Conservation (phyloP, 768 basidiomycete species). For the Lactifluus pinguis region DNA sequence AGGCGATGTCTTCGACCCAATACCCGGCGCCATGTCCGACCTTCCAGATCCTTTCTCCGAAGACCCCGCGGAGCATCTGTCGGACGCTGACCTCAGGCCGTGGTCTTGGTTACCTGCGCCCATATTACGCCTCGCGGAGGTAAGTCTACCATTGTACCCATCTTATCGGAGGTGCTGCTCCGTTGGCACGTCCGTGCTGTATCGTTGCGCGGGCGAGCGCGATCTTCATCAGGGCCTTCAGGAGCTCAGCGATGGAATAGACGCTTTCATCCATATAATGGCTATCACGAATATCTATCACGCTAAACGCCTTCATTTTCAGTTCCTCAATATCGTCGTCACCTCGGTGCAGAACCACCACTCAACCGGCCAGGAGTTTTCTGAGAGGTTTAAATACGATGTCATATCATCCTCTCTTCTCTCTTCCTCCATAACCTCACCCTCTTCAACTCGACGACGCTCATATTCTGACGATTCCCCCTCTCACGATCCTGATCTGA, state of each 20-base stretch:
- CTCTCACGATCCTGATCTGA: neutral
- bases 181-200: neutral
- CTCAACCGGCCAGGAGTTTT: conserved; percentile 12
- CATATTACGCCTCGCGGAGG: neutral
- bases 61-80: neutral
- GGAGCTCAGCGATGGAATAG: neutral
- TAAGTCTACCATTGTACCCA: neutral
- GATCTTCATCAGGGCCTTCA: neutral
- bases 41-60: conserved; percentile 3
- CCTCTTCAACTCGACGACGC: conserved; percentile 10
- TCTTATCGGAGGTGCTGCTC: neutral
- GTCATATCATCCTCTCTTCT: conserved; percentile 20
- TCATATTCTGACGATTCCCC: conserved; percentile 2
- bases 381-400: conserved; percentile 20
- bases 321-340: conserved; percentile 9
- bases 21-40: conserved; percentile 17
- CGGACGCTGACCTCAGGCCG: conserved; percentile 11
- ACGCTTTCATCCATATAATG: neutral
- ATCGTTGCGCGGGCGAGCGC: neutral
- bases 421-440: conserved; percentile 11
- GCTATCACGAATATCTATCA: neutral
- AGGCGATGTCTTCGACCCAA: conserved; percentile 17
- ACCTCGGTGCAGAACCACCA: conserved; percentile 2
- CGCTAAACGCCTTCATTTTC: conserved; percentile 5
- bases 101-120: conserved; percentile 13